phyloP scores from a whole-genome alignment of 345 rosid species.

The Populus tremula region DNA sequence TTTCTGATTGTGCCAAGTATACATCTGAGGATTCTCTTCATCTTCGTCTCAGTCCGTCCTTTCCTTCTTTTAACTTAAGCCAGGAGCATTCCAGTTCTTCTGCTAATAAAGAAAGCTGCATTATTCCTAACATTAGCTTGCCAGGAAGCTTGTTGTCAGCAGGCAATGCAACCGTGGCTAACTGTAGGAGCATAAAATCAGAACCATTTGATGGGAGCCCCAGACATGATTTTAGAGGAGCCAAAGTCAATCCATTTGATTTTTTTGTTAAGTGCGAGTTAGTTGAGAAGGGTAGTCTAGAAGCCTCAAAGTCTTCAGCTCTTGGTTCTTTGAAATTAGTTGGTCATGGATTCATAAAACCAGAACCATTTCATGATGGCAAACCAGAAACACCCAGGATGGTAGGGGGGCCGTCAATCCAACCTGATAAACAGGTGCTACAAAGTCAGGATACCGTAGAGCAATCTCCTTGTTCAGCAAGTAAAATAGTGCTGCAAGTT shows the following conservation, averaged over 20 bases:
- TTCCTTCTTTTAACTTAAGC: slow-evolving; percentile 15
- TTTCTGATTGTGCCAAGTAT: slow-evolving; percentile 19
- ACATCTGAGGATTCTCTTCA: slow-evolving; percentile 45
- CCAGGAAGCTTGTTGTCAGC: slow-evolving; percentile 13
- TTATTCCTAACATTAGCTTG: slow-evolving; percentile 21
- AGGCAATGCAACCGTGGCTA: slow-evolving; percentile 24
- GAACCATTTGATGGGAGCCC: slow-evolving; percentile 54
- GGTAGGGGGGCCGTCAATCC: background rate
- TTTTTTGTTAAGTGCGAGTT: slow-evolving; percentile 43
- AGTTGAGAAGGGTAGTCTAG: slow-evolving; percentile 29
- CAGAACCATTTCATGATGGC: slow-evolving; percentile 43
- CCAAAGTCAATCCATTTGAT: slow-evolving; percentile 15
- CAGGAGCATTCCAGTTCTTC: slow-evolving; percentile 30
- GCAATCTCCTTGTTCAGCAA: slow-evolving; percentile 6
- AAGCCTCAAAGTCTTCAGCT: slow-evolving; percentile 20
- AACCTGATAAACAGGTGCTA: slow-evolving; percentile 1
- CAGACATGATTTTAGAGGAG: slow-evolving; percentile 22
- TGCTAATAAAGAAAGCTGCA: slow-evolving; percentile 21
- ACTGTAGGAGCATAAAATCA: slow-evolving; percentile 44
- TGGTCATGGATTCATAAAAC: slow-evolving; percentile 41
- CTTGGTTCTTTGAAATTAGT: slow-evolving; percentile 22
- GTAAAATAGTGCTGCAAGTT: background rate
- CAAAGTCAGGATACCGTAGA: slow-evolving; percentile 6
- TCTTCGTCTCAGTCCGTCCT: slow-evolving; percentile 47
- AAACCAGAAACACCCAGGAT: slow-evolving; percentile 24